These are phyloP conservation scores for Pseudevernia furfuracea DNA, from an alignment of 495 filamentous ascomycete genomes.

Conservation along the genomic window DNA sequence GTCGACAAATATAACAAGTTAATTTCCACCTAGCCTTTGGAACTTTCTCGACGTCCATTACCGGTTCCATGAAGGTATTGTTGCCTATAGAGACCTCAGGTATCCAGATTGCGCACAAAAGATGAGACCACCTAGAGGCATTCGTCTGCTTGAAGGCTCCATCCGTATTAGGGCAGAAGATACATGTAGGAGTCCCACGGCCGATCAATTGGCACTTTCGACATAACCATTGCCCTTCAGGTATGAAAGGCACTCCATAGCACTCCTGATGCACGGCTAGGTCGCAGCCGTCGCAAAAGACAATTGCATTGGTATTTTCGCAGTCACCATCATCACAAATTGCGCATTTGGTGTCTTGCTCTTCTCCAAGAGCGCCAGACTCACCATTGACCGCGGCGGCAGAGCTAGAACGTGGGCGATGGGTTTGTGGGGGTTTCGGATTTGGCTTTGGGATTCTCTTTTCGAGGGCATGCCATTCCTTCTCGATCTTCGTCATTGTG, in stretches of 20 bases:
- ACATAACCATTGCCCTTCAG: constrained; percentile 97
- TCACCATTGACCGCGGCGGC: constrained; percentile 89
- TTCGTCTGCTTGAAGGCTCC: constrained; percentile 98
- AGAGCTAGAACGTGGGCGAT: constrained; percentile 82
- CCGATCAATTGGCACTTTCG: constrained; percentile 94
- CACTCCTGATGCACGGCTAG: constrained; percentile 97
- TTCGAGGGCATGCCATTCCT: constrained; percentile 94
- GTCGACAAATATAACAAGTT: constrained; percentile 92
- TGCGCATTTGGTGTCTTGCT: constrained; percentile 94
- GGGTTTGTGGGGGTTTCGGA: constrained; percentile 88
- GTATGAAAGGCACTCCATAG: constrained; percentile 97
- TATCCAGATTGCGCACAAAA: constrained; percentile 97
- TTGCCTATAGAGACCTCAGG: constrained; percentile 96
- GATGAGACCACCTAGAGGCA: constrained; percentile 88
- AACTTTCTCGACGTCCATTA: constrained; percentile 95
- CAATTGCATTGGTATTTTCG: constrained; percentile 99
- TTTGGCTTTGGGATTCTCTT: constrained; percentile 94
- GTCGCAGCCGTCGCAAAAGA: constrained; percentile 98
- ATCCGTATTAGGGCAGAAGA: constrained; percentile 96
- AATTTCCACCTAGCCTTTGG: constrained; percentile 90
- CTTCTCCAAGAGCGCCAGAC: constrained; percentile 69
- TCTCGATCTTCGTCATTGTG: constrained; percentile 96
- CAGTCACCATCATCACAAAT: constrained; percentile 98
- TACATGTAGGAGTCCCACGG: constrained; percentile 83
- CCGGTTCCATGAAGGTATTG: constrained; percentile 93